Base-by-base conservation (phyloP, 2,329 filamentous ascomycete species). In the Fusarium lyarnte region DNA sequence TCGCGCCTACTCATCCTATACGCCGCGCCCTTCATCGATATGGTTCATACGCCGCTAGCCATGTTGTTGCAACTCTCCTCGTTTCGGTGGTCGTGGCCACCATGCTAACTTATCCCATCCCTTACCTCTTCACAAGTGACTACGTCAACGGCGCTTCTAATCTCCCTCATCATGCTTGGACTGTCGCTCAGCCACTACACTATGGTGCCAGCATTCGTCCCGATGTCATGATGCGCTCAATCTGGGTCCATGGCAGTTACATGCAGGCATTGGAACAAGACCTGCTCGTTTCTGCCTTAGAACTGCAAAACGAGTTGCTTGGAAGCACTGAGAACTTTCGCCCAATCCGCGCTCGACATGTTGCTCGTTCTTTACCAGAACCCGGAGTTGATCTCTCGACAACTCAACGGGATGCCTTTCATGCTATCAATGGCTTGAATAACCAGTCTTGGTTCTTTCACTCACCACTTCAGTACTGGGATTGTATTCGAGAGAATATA, bases 391-490 rank as follows among this genome's bases (percentile, higher is more conserved):
- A 85, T 65, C 78, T 89, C 49, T 81, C 83, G 10, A 80, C 81
- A 19, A 74, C 77, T 19, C 82, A 87, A 69, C 85, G 89, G 35
- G 87, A 91, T 76, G 79, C 85, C 13, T 84, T 89, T 31, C 89
- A 91, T 76, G 86, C 89, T 57, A 83, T 85, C 73, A 90, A 91
- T 75, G 89, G 88, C 19, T 79, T 90, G 38, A 89, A 86, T 8
- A 87, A 89, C 72, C 83, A 90, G 74, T 89, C 89, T 8, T 94
- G 92, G 92, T 93, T 93, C 74, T 93, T 93, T 77, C 92, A 95
- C 76, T 95, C 93, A n/a, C 93, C 93, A 3, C 82, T 95, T 59
- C 90, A 94, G 80, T 95, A 94, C 80, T 95, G 93, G 93, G 87
- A 90, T 66, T 92, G 91, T 78, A 92, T 86, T n/a, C 77, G 83